Conservation (phyloP, 2,329 filamentous ascomycete genomes). For the Colletotrichum cereale region DNA sequence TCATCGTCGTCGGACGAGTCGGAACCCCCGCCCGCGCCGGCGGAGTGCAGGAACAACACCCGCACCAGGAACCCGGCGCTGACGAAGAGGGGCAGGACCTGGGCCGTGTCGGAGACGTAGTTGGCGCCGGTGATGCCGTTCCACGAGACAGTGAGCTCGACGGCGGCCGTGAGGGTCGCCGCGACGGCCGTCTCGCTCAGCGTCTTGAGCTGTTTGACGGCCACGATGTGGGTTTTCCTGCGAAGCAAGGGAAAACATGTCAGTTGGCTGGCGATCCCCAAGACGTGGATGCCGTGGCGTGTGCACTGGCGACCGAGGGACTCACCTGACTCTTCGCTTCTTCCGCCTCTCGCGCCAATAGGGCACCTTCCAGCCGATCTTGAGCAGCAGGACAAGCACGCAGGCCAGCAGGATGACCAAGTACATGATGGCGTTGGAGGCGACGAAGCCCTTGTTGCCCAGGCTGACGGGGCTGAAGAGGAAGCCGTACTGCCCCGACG, state of each 20-base stretch:
- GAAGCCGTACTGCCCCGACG: conserved; percentile 47
- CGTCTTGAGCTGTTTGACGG: conserved; percentile 45
- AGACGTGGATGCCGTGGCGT: too few relatives aligned
- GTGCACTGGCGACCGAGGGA: neutral
- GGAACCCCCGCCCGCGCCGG: conserved; percentile 19
- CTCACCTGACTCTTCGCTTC: conserved; percentile 44
- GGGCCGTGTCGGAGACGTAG: conserved; percentile 46
- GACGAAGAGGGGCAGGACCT: conserved; percentile 50
- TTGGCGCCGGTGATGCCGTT: conserved; percentile 46
- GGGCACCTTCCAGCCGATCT: conserved; percentile 43
- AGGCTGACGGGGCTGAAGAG: conserved; percentile 48
- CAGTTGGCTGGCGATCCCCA: neutral
- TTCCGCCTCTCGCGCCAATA: conserved; percentile 40
- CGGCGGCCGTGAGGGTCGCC: conserved; percentile 42
- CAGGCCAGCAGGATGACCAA: conserved; percentile 46
- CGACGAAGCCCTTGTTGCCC: conserved; percentile 46
- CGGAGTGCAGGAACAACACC: conserved; percentile 44
- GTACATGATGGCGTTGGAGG: conserved; percentile 49
- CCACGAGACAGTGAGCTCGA: conserved; percentile 52
- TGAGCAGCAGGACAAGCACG: conserved; percentile 44
- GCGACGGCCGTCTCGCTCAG: conserved; percentile 46
- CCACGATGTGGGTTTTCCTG: conserved; percentile 40
- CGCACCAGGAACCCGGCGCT: conserved; percentile 47
- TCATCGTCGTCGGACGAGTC: conserved; percentile 36
- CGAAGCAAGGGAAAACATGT: neutral